phyloP scores from a whole-genome alignment of 352 stramenopile genomes.

The Phytophthora niederhauseri region DNA sequence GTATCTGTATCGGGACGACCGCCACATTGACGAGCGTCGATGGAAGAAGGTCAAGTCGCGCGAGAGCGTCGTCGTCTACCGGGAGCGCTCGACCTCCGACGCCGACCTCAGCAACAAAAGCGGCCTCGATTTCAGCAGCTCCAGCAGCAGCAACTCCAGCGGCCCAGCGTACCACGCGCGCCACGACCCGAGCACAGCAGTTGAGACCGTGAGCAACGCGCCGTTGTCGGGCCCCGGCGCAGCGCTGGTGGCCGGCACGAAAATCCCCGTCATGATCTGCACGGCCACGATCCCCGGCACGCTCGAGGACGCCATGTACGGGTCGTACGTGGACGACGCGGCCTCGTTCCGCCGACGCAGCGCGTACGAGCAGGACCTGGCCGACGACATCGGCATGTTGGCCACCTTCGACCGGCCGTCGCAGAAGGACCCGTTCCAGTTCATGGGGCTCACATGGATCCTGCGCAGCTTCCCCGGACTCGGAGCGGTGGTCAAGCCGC shows the following conservation, averaged over 20 bases:
- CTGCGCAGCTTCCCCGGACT: constrained; percentile 47
- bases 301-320: constrained; percentile 66
- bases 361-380: constrained; percentile 38
- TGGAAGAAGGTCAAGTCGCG: constrained; percentile 48
- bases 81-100: constrained; percentile 32
- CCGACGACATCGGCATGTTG: constrained; percentile 52
- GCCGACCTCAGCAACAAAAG: constrained; percentile 8
- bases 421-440: constrained; percentile 52
- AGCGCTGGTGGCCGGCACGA: constrained; percentile 45
- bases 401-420: constrained; percentile 41
- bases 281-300: constrained; percentile 47
- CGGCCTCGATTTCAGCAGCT: constrained; percentile 8
- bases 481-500: constrained; percentile 35
- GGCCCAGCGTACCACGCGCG: constrained; percentile 11
- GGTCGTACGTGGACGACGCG: constrained; percentile 47
- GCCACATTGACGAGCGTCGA: constrained; percentile 38
- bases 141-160: constrained; percentile 21
- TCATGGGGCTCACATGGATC: constrained; percentile 54
- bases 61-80: constrained; percentile 43
- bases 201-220: constrained; percentile 18
- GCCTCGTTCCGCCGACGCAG: constrained; percentile 42
- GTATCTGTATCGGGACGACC: constrained; percentile 30
- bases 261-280: constrained; percentile 43
- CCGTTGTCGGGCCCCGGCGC: constrained; percentile 48
- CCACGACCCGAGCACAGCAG: constrained; percentile 7